A percentile compares a stretch with the other conserved stretches of the same genome.
Conservation (phyloP, 495 filamentous ascomycete species). For the Physcia stellaris region DNA sequence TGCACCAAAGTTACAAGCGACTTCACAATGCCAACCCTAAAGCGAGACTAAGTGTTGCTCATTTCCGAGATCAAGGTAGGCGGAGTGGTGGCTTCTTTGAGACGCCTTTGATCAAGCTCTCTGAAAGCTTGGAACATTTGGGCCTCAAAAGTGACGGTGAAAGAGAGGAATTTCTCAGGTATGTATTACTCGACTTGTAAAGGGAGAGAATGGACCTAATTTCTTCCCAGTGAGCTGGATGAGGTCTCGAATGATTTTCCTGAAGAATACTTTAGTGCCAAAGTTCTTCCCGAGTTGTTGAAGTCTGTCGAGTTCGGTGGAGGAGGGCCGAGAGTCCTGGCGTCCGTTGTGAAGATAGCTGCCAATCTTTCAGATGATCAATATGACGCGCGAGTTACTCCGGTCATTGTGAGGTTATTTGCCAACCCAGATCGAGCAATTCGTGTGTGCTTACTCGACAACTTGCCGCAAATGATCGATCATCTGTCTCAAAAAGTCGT, state of each 20-base stretch:
- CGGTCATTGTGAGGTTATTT: constrained; percentile 79
- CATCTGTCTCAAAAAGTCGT: constrained; percentile 78
- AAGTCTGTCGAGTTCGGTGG: constrained; percentile 97
- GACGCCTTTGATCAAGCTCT: constrained; percentile 77
- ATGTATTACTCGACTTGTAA: constrained; percentile 16
- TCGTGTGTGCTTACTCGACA: constrained; percentile 82
- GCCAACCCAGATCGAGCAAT: constrained; percentile 83
- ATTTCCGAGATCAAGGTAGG: constrained; percentile 82
- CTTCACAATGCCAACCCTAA: constrained; percentile 83
- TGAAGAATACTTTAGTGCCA: constrained; percentile 95
- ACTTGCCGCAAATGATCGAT: constrained; percentile 81
- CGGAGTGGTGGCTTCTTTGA: constrained; percentile 80
- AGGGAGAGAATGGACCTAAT: constrained; percentile 11
- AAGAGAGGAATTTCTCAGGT: constrained; percentile 76
- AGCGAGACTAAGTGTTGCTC: constrained; percentile 62
- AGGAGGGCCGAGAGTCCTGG: constrained; percentile 83
- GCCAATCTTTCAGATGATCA: constrained; percentile 78
- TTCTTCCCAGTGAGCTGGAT: constrained; percentile 55
- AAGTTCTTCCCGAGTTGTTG: constrained; percentile 85
- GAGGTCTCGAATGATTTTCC: constrained; percentile 84
- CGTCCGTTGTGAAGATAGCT: constrained; percentile 77
- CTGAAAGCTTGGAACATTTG: constrained; percentile 82
- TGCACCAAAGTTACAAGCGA: constrained; percentile 81
- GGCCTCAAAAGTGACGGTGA: constrained; percentile 77
- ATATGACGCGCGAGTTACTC: constrained; percentile 71